Evolutionary conservation across 768 basidiomycete species (phyloP).

Genomic region (Mycena capillaripes): DNA sequence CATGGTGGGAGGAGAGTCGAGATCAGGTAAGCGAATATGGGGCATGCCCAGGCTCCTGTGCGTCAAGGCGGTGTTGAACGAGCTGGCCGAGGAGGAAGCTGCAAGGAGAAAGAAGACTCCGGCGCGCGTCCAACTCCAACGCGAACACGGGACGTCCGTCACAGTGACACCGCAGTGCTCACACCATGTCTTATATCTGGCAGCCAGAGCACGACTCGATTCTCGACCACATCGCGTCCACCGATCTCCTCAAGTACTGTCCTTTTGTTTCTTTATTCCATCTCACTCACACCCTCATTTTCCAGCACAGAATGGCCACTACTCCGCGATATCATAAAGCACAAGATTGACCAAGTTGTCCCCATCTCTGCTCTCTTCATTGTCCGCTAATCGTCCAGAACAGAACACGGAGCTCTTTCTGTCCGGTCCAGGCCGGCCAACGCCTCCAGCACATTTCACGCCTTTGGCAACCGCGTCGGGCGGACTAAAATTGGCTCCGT

Average conservation of each 20-base stretch:
- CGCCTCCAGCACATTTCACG: constrained; percentile 56
- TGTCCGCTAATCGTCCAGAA: constrained; percentile 4
- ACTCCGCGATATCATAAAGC: constrained; percentile 80
- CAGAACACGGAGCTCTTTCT: constrained; percentile 69
- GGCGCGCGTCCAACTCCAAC: not conserved
- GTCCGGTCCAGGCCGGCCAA: constrained; percentile 48
- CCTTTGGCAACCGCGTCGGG: constrained; percentile 63
- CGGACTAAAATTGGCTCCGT: constrained; percentile 80
- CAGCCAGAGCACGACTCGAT: constrained; percentile 68
- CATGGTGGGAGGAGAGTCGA: not conserved
- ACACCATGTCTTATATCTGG: not conserved
- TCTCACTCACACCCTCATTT: constrained; percentile 13
- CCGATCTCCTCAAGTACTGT: constrained; percentile 72
- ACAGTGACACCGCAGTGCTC: not conserved
- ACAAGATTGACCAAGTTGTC: constrained; percentile 75
- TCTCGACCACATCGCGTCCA: constrained; percentile 73
- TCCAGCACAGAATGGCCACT: constrained; percentile 77
- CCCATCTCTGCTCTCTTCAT: constrained; percentile 9
- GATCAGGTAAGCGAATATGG: not conserved
- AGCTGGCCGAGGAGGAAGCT: not conserved
- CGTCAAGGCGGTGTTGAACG: not conserved
- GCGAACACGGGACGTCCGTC: not conserved
- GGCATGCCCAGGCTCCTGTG: constrained; percentile 1
- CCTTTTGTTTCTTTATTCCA: constrained; percentile 12
- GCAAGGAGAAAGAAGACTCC: no score